A percentile compares a stretch with the other conserved stretches of the same genome.
Conservation (phyloP, 495 filamentous ascomycete genomes). For the Penicillium steckii region DNA sequence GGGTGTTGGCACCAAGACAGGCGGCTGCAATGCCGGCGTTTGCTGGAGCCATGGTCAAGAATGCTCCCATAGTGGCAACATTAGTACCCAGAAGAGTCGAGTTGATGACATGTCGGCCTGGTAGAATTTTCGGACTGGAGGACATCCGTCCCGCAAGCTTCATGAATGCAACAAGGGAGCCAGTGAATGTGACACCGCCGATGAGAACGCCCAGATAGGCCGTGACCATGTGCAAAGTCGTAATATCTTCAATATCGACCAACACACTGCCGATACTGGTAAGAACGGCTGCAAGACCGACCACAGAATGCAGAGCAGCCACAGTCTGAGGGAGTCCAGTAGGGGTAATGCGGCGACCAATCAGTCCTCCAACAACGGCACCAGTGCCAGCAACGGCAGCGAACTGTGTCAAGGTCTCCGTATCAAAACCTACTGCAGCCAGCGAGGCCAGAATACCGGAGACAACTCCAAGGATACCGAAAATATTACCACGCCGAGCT, state of each 20-base stretch:
- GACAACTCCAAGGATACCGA: slow-evolving; percentile 76
- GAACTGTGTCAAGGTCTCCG: slow-evolving; percentile 71
- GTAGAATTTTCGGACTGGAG: slow-evolving; percentile 65
- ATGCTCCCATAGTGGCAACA: slow-evolving; percentile 73
- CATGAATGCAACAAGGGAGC: slow-evolving; percentile 76
- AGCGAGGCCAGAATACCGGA: slow-evolving; percentile 77
- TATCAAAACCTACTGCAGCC: slow-evolving; percentile 71
- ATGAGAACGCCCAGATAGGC: slow-evolving; percentile 80
- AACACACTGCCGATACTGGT: slow-evolving; percentile 81
- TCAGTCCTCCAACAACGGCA: slow-evolving; percentile 58
- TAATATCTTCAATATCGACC: slow-evolving; percentile 61
- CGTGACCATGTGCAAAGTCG: slow-evolving; percentile 72
- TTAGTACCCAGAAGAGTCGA: slow-evolving; percentile 67
- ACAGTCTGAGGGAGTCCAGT: slow-evolving; percentile 81
- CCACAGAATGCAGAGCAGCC: slow-evolving; percentile 77
- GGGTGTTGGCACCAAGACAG: slow-evolving; percentile 68
- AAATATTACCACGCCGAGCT: slow-evolving; percentile 73
- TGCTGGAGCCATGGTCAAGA: slow-evolving; percentile 72
- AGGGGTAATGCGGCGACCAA: slow-evolving; percentile 79
- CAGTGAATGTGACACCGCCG: slow-evolving; percentile 79
- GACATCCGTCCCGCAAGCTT: slow-evolving; percentile 78
- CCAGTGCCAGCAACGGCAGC: slow-evolving; percentile 67
- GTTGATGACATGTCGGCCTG: slow-evolving; percentile 69
- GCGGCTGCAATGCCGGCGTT: slow-evolving; percentile 70
- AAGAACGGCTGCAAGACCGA: slow-evolving; percentile 76